These are phyloP conservation scores for Arthrobotrys sphaeroides DNA, from an alignment of 2,329 filamentous ascomycete species.

Conservation along the genomic window DNA sequence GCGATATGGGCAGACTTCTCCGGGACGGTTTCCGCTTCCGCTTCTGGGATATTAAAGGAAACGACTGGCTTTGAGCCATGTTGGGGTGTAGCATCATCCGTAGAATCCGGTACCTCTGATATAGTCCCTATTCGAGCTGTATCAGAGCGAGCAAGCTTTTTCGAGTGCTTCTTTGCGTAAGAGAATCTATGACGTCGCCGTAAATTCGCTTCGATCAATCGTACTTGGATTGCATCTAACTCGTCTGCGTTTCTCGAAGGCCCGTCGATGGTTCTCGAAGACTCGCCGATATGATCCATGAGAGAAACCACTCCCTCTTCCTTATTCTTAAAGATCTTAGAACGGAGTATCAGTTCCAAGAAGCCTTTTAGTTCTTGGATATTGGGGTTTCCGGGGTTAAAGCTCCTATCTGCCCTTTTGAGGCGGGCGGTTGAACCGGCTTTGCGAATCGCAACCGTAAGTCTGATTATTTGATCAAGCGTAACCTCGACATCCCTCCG, in stretches of 20 bases:
- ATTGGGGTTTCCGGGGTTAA: neutral
- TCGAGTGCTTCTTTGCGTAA: conserved; percentile 28
- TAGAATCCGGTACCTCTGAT: neutral
- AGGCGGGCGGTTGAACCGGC: conserved; percentile 21
- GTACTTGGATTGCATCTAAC: conserved; percentile 14
- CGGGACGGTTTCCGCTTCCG: neutral
- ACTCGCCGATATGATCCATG: no score
- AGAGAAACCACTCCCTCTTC: no score
- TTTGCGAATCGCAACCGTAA: conserved; percentile 39
- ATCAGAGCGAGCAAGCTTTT: conserved; percentile 18
- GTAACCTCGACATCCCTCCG: conserved; percentile 30
- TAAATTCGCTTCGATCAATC: conserved; percentile 30
- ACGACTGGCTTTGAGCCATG: neutral
- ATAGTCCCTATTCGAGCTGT: neutral
- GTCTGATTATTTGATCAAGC: conserved; percentile 34
- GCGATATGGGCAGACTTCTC: neutral
- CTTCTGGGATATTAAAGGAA: conserved; percentile 1
- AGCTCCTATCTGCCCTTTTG: conserved; percentile 24
- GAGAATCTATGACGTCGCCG: conserved; percentile 27
- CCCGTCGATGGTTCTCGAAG: no score
- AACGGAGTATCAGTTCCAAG: conserved; percentile 15
- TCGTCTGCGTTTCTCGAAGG: no score
- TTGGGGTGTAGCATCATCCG: neutral
- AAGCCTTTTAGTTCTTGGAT: conserved; percentile 14
- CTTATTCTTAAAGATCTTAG: conserved; percentile 19